Evolutionary conservation across 495 filamentous ascomycete genomes (phyloP), one percentile per base, ranked within the genome.

Genomic region (Penicillium turbatum): DNA sequence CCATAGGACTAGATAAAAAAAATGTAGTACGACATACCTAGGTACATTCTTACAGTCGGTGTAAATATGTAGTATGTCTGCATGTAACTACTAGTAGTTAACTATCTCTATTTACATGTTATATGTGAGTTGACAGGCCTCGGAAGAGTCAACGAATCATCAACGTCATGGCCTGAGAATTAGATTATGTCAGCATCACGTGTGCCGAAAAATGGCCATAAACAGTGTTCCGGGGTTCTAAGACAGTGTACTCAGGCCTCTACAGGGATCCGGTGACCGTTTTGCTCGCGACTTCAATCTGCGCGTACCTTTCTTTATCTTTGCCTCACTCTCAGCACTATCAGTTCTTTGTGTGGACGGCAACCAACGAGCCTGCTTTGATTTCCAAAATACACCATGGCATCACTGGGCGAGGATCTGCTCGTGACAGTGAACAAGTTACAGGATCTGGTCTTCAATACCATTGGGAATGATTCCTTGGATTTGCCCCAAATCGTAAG

Each of bases 381-480:
- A 2, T 16, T 39, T 39, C 41, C 26, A 12, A 31, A 31, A 32
- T 6, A 45, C 48, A 66, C 40, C 24, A 87, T 87, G 84, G 80
- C 84, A 31, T 75, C 82, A 53, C 82, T 96, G 48, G 93, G 93
- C 62, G 93, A 98, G 64, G 90, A 97, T 69, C 76, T 98, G 67
- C 80, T 98, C 65, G 81, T 82, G 51, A 92, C 87, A 44, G 93
- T 97, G 68, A 97, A 98, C 75, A 92, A 92, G 75, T 80, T 98
- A 55, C 95, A 98, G 66, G 93, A 99, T 72, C 73, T 99, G 64
- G 93, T 98, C 53, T 97, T 98, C 76, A 97, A 98, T 76, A 98
- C 95, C 47, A 98, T 98, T 67, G 95, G 93, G 67, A 96, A 93
- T 74, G 93, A 99, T 68, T 97, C 92, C 32, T 82, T 99, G 49